Evolutionary conservation across 495 filamentous ascomycete genomes (phyloP), one percentile per base, ranked within the genome.

Genomic region (Tetracladium setigerum): DNA sequence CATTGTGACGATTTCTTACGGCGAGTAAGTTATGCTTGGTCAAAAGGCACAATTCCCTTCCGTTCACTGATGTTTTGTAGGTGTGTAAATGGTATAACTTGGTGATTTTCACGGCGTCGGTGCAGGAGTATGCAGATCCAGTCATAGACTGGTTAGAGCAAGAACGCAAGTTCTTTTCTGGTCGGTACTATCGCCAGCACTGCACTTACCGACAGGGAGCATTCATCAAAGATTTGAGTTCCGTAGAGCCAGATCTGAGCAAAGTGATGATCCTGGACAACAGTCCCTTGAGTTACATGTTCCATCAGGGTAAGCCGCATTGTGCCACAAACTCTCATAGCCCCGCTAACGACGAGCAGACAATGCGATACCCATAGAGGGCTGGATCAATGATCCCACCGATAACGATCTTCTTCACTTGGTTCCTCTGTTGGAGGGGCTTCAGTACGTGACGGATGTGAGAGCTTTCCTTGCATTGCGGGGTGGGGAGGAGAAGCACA

Each of bases 261-360:
- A 89, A 84, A 68, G 92, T 97, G 40, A 95, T 97, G 86, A 98
- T 98, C 53, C 70, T 97, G 61, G 92, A 98, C 67, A 98, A 98
- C 60, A 95, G 89, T 61, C 94, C 92, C 12, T 81, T 95, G 72
- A 95, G 90, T 67, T 98, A 98, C 65, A 87, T 95, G 70, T 98
- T 98, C 70, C 92, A 98, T 62, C 88, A 95, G 80, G 94, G 92
- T 95, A 63, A 37, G 71, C 53, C 39, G 11, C 33, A 24, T 30
- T 16, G 14, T 2, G n/a, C 5, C 8, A 16, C 4, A 14, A 5
- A 24, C 36, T 22, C 15, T 10, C 10, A 19, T 38, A 22, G 33
- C 18, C 12, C 24, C 4, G 22, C 9, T 32, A 43, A 31, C 17
- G 17, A 4, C 10, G 8, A 15, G 1, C 27, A 89, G 92, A 98